These are phyloP conservation scores for Clohesyomyces aquaticus DNA, from an alignment of 495 filamentous ascomycete genomes.

Conservation along the genomic window DNA sequence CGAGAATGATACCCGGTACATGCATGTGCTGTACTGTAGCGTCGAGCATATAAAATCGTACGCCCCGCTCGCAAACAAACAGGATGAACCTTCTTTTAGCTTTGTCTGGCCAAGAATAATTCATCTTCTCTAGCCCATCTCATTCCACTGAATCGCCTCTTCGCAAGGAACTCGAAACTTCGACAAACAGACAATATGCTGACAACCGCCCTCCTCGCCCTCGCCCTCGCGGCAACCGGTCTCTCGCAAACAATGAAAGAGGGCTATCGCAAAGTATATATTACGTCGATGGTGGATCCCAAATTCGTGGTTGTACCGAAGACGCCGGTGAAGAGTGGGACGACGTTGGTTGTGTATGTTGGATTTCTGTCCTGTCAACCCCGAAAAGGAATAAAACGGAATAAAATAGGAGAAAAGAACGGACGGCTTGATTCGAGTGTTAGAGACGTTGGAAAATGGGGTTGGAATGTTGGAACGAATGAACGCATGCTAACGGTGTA, in stretches of 20 bases:
- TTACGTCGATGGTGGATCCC: conserved; percentile 55
- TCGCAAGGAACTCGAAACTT: neutral
- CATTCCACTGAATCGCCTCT: neutral
- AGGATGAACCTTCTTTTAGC: too few species aligned
- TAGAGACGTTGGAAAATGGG: too few species aligned
- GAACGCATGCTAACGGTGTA: neutral
- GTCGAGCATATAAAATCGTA: too few species aligned
- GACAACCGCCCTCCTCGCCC: conserved; percentile 45
- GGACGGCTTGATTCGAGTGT: neutral
- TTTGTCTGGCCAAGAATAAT: conserved; percentile 13
- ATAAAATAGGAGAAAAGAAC: too few species aligned
- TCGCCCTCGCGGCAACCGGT: conserved; percentile 53
- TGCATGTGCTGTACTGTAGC: too few species aligned
- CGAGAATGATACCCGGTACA: too few species aligned
- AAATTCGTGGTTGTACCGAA: conserved; percentile 57
- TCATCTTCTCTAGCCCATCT: conserved; percentile 1
- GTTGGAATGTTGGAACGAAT: neutral
- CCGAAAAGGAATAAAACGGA: too few species aligned
- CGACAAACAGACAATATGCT: conserved; percentile 46
- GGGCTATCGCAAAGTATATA: conserved; percentile 55
- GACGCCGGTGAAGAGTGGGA: conserved; percentile 44
- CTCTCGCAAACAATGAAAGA: conserved; percentile 49
- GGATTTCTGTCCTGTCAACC: neutral
- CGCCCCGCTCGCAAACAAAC: too few species aligned
- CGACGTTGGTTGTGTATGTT: conserved; percentile 52